Conservation (phyloP, 768 basidiomycete species). For the Boletus bicolor region DNA sequence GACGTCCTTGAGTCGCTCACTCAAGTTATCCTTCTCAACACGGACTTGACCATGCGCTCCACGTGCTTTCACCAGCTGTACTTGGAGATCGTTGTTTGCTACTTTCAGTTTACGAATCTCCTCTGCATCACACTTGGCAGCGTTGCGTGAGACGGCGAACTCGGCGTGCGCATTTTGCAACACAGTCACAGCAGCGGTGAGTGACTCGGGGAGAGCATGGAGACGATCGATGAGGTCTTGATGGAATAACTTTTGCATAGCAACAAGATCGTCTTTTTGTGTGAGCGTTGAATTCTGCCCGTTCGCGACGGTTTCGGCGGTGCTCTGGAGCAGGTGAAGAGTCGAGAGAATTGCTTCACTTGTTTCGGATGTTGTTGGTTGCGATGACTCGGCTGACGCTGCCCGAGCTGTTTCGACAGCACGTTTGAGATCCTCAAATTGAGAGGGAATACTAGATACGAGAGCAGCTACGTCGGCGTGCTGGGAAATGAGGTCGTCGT, state of each 20-base stretch:
- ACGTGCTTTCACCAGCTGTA: conserved; percentile 73
- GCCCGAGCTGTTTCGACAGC: conserved; percentile 36
- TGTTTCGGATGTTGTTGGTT: conserved; percentile 12
- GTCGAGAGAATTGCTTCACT: conserved; percentile 31
- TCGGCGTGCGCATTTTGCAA: conserved; percentile 64
- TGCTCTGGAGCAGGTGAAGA: conserved; percentile 45
- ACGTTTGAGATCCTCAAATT: conserved; percentile 43
- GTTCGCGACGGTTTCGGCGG: conserved; percentile 47
- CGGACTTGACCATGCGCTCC: conserved; percentile 73
- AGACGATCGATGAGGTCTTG: conserved; percentile 54
- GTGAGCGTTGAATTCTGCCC: conserved; percentile 48
- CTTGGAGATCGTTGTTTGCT: conserved; percentile 64
- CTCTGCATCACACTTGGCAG: conserved; percentile 60
- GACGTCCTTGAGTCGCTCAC: conserved; percentile 54
- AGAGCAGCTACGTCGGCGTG: conserved; percentile 41
- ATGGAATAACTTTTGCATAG: conserved; percentile 51
- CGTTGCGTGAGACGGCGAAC: conserved; percentile 54
- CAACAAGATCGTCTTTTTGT: conserved; percentile 47
- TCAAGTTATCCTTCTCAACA: conserved; percentile 75
- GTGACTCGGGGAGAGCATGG: conserved; percentile 53
- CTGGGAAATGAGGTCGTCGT: conserved; percentile 34
- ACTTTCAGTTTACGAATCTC: conserved; percentile 56
- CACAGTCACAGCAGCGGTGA: conserved; percentile 50
- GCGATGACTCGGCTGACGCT: conserved; percentile 17
- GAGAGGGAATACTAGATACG: conserved; percentile 47